These are phyloP conservation scores for Aureobasidium leucospermi DNA, from an alignment of 2,329 filamentous ascomycete genomes.

Conservation along the genomic window DNA sequence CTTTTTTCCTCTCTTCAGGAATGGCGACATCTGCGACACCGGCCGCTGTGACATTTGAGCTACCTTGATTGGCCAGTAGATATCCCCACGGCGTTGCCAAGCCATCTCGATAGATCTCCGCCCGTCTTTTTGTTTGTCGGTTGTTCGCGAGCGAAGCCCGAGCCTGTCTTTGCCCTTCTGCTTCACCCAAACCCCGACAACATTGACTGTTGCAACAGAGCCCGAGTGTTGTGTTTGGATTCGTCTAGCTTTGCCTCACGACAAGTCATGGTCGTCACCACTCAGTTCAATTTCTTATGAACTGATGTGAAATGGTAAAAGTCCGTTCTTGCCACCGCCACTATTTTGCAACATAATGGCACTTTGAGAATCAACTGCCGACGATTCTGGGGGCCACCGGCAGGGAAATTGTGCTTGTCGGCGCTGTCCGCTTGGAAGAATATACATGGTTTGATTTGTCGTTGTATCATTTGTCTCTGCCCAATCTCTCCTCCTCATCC, in stretches of 20 bases:
- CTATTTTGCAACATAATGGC: background rate
- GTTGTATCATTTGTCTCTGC: slow-evolving; percentile 46
- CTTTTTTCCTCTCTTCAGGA: background rate
- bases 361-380: background rate
- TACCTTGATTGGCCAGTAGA: background rate
- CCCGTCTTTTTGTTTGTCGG: background rate
- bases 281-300: background rate
- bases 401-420: background rate
- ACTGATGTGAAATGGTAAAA: background rate
- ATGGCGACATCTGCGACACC: slow-evolving; percentile 3
- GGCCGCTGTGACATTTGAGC: background rate
- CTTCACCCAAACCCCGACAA: background rate
- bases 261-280: background rate
- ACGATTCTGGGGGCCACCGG: background rate
- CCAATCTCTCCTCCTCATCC: slow-evolving; percentile 72
- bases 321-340: background rate
- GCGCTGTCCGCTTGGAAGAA: background rate
- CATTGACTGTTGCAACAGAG: background rate
- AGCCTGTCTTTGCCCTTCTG: background rate
- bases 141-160: background rate
- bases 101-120: slow-evolving; percentile 4
- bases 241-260: background rate
- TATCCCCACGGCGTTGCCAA: background rate
- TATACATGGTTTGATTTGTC: background rate
- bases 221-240: background rate